These are phyloP conservation scores for Plectranthus barbatus DNA, from an alignment of 257 asterid genomes.

Conservation along the genomic window DNA sequence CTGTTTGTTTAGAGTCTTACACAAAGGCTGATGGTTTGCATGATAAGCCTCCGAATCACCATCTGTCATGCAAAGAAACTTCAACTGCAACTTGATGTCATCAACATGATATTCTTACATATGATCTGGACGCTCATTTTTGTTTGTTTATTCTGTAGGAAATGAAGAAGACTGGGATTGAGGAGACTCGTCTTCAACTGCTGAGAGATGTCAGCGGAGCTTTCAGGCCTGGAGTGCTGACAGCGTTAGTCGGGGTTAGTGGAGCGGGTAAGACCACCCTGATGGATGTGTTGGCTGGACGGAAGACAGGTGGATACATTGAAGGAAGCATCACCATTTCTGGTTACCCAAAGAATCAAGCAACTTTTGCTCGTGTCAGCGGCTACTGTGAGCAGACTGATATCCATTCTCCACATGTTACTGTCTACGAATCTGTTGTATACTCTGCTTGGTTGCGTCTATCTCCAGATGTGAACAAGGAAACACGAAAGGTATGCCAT, in stretches of 20 bases:
- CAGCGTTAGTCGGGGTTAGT: slow-evolving; percentile 85
- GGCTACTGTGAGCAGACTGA: slow-evolving; percentile 92
- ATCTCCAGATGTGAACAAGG: slow-evolving; percentile 51
- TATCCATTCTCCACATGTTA: slow-evolving; percentile 81
- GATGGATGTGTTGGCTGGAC: slow-evolving; percentile 90
- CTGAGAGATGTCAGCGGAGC: slow-evolving; percentile 77
- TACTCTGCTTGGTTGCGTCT: slow-evolving; percentile 95
- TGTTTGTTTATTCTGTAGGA: slow-evolving; percentile 33
- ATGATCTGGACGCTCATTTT: too few species aligned
- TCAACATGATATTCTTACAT: too few species aligned
- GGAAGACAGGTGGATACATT: slow-evolving; percentile 69
- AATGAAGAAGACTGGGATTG: slow-evolving; percentile 65
- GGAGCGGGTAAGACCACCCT: slow-evolving; percentile 91
- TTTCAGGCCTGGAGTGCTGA: slow-evolving; percentile 78
- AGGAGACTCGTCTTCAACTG: slow-evolving; percentile 67
- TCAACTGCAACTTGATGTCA: too few species aligned
- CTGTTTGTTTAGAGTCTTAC: too few species aligned
- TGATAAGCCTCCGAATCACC: too few species aligned
- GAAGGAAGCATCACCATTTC: slow-evolving; percentile 75
- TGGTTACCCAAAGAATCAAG: slow-evolving; percentile 80
- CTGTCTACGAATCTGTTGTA: slow-evolving; percentile 69
- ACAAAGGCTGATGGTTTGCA: too few species aligned
- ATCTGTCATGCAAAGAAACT: too few species aligned
- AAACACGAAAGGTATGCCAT: slow-evolving; percentile 42
- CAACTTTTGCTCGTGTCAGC: slow-evolving; percentile 77